These are phyloP conservation scores for Zarea fungicola DNA, from an alignment of 2,329 filamentous ascomycete genomes.

Conservation along the genomic window DNA sequence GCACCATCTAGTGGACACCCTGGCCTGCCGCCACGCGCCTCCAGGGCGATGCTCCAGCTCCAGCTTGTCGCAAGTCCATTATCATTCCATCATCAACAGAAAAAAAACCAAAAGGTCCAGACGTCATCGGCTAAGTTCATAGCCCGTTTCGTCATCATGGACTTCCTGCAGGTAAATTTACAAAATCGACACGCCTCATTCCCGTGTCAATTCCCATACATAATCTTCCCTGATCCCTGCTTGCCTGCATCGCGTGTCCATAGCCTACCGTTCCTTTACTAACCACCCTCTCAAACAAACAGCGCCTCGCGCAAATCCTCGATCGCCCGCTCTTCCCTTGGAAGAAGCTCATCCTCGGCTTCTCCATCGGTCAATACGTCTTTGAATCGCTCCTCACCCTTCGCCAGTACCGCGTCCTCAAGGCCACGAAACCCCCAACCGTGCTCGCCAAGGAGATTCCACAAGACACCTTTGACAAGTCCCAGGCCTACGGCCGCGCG, in stretches of 20 bases:
- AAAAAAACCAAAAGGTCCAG: not conserved
- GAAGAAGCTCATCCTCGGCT: constrained; percentile 94
- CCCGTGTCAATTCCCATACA: no score
- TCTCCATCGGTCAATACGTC: constrained; percentile 85
- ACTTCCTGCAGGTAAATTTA: constrained; percentile 45
- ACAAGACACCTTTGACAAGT: constrained; percentile 88
- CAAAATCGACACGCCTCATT: not conserved
- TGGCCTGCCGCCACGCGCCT: constrained; percentile 1
- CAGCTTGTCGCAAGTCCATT: not conserved
- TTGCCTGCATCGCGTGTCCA: no score
- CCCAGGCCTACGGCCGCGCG: constrained; percentile 90
- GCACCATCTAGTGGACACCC: constrained; percentile 10
- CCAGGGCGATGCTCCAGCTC: not conserved
- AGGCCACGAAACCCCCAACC: constrained; percentile 74
- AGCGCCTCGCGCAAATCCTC: constrained; percentile 76
- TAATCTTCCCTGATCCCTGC: no score
- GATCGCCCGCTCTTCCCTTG: constrained; percentile 93
- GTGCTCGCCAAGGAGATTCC: constrained; percentile 85
- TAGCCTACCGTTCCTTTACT: not conserved
- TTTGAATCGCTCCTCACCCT: constrained; percentile 86
- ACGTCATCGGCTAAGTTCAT: constrained; percentile 7
- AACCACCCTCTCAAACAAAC: constrained; percentile 9
- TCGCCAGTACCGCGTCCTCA: constrained; percentile 83
- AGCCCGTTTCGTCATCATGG: constrained; percentile 27
- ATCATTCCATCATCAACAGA: not conserved